Conservation (phyloP, 805 yeast genomes). For the Suhomyces sp. region DNA sequence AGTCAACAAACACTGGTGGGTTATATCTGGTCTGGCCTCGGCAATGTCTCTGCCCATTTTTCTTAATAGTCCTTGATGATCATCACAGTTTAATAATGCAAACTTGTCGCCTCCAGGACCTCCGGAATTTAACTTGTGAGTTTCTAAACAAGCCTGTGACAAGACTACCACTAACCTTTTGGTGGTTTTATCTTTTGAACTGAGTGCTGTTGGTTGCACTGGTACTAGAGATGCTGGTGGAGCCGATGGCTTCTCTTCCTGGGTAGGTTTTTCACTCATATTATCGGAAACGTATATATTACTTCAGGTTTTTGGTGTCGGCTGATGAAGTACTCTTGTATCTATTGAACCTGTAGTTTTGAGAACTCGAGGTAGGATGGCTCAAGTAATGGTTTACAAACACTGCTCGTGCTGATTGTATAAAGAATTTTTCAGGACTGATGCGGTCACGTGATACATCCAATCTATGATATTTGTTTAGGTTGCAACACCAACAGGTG, state of each 20-base stretch:
- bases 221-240: slow-evolving; percentile 76
- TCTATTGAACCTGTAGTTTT: background rate
- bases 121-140: slow-evolving; percentile 81
- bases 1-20: slow-evolving; percentile 95
- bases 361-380: background rate
- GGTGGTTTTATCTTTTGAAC: slow-evolving; percentile 81
- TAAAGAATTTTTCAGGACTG: slow-evolving; percentile 2
- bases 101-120: slow-evolving; percentile 82
- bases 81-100: slow-evolving; percentile 94
- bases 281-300: background rate
- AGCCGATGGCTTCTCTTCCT: slow-evolving; percentile 18
- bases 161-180: slow-evolving; percentile 91
- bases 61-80: slow-evolving; percentile 91
- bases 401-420: background rate
- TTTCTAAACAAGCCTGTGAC: slow-evolving; percentile 92
- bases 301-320: background rate
- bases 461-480: background rate
- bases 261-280: background rate
- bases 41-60: slow-evolving; percentile 97
- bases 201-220: slow-evolving; percentile 74
- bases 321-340: background rate
- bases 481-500: background rate
- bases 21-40: slow-evolving; percentile 98
- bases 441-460: background rate
- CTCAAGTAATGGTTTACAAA: background rate